Evolutionary conservation across 192 early-diverging fungal genomes (phyloP).

Genomic region (Entomortierella chlamydospora): DNA sequence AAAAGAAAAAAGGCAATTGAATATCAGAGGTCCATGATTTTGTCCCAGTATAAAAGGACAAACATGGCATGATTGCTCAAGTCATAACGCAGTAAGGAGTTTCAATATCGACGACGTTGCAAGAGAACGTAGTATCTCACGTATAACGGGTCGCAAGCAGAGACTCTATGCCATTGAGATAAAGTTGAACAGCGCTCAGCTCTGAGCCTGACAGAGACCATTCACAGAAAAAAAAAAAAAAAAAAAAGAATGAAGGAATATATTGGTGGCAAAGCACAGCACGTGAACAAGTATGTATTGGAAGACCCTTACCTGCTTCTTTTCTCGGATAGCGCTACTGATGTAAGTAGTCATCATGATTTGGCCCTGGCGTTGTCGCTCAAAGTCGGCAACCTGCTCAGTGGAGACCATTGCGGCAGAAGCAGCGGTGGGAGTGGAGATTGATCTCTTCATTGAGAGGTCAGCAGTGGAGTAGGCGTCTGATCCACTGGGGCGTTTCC

Average conservation of each 20-base stretch:
- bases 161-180: slow-evolving; percentile 12
- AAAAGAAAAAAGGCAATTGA: slow-evolving; percentile 6
- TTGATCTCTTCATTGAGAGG: slow-evolving; percentile 37
- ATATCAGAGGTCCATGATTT: not conserved
- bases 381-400: slow-evolving; percentile 39
- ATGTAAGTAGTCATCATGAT: slow-evolving; percentile 49
- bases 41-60: not conserved
- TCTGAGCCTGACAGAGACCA: not conserved
- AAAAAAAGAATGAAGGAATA: not conserved
- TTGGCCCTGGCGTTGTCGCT: slow-evolving; percentile 38
- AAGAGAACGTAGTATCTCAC: not conserved
- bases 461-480: slow-evolving; percentile 9
- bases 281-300: not conserved
- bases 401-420: slow-evolving; percentile 38
- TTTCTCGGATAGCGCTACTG: slow-evolving; percentile 41
- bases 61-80: not conserved
- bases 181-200: not conserved
- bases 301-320: slow-evolving; percentile 34
- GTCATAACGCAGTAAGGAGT: not conserved
- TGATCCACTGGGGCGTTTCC: slow-evolving; percentile 32
- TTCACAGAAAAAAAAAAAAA: not conserved
- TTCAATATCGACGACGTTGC: not conserved
- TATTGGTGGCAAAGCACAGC: slow-evolving; percentile 6
- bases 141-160: not conserved
- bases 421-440: slow-evolving; percentile 27